A percentile compares a stretch with the other conserved stretches of the same genome.
Evolutionary conservation across 1,284 basidiomycete genomes (phyloP).

Genomic region (Ceratobasidium sp.): DNA sequence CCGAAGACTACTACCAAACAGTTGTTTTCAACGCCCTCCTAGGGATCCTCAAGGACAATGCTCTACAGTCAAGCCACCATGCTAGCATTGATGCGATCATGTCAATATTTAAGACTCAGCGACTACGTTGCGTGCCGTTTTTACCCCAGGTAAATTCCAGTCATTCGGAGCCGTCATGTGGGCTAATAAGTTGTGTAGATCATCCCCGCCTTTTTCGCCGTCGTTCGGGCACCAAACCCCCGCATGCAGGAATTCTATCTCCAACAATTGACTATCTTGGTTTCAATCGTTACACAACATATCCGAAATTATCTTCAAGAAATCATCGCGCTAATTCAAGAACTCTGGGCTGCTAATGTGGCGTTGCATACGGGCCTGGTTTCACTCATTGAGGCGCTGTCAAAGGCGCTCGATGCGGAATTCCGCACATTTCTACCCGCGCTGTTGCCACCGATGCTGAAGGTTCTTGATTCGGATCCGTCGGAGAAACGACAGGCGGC

Average conservation of each 20-base stretch:
- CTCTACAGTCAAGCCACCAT: conserved; percentile 87
- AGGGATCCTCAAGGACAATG: conserved; percentile 89
- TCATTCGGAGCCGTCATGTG: conserved; percentile 19
- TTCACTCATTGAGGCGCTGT: conserved; percentile 94
- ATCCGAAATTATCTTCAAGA: conserved; percentile 92
- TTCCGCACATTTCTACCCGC: conserved; percentile 98
- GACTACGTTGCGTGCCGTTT: conserved; percentile 96
- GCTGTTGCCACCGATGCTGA: conserved; percentile 90
- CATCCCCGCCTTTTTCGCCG: conserved; percentile 93
- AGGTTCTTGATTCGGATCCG: conserved; percentile 90
- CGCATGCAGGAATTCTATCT: conserved; percentile 94
- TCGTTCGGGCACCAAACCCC: conserved; percentile 84
- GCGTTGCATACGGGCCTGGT: conserved; percentile 94
- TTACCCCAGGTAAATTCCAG: conserved; percentile 81
- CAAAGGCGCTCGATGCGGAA: conserved; percentile 95
- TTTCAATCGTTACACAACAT: conserved; percentile 98
- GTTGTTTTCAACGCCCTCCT: conserved; percentile 94
- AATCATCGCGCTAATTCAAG: conserved; percentile 85
- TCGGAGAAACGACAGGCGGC: conserved; percentile 80
- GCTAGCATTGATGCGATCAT: conserved; percentile 98
- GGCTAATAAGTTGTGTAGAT: conserved; percentile 70
- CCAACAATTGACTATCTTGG: conserved; percentile 95
- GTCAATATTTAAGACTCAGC: conserved; percentile 99
- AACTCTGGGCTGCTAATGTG: conserved; percentile 87
- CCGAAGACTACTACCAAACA: conserved; percentile 98